A percentile compares a stretch with the other conserved stretches of the same genome.
phyloP scores from a whole-genome alignment of 306 rosid genomes.

The Styphnolobium japonicum region DNA sequence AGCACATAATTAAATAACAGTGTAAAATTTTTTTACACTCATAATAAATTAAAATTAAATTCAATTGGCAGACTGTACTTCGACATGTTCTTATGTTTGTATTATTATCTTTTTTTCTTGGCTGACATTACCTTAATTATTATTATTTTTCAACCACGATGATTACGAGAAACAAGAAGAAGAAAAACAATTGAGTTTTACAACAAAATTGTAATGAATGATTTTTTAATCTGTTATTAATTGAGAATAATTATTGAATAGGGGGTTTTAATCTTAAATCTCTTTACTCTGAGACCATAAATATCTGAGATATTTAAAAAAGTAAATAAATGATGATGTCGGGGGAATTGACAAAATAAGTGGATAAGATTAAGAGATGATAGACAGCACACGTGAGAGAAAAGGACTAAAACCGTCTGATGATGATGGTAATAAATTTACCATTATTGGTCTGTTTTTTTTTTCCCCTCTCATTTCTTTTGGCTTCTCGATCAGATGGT shows the following conservation, averaged over 20 bases:
- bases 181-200: too few species aligned
- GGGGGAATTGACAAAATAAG: slow-evolving; percentile 5
- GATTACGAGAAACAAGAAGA: too few species aligned
- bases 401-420: not conserved
- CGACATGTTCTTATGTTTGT: not conserved
- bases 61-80: too few species aligned
- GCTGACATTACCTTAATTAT: not conserved
- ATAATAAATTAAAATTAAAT: too few species aligned
- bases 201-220: too few species aligned
- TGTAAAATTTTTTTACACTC: too few species aligned
- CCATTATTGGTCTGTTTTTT: not conserved
- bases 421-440: not conserved
- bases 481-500: not conserved
- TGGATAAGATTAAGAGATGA: slow-evolving; percentile 12
- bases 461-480: not conserved
- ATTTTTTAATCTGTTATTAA: not conserved
- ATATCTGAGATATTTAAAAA: not conserved
- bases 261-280: not conserved
- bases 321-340: slow-evolving; percentile 3
- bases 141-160: not conserved
- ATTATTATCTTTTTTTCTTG: not conserved
- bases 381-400: slow-evolving; percentile 25
- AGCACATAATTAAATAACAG: too few species aligned
- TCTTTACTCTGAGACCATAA: not conserved
- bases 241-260: not conserved